phyloP scores from a whole-genome alignment of 768 basidiomycete genomes.

The Hygrocybe punicea region DNA sequence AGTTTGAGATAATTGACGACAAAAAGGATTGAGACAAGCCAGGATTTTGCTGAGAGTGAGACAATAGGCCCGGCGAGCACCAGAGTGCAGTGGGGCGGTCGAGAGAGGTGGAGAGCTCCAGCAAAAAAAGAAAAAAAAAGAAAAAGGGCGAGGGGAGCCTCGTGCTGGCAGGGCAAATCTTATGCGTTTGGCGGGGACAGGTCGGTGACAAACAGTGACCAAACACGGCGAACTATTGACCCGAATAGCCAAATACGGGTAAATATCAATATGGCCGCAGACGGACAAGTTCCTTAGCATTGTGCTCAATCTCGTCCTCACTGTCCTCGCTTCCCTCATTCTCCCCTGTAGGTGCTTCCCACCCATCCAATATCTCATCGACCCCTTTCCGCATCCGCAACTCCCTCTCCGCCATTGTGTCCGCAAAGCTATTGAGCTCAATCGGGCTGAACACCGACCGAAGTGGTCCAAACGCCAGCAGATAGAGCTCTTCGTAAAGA shows the following conservation, averaged over 20 bases:
- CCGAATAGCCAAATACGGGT: background rate
- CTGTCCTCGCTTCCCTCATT: conserved; percentile 29
- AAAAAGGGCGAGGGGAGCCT: no score
- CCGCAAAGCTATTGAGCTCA: conserved; percentile 61
- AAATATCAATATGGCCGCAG: conserved; percentile 57
- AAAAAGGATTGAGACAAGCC: no score
- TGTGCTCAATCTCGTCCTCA: conserved; percentile 54
- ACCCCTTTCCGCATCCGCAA: conserved; percentile 59
- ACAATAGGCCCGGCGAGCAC: no score
- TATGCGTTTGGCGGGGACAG: no score
- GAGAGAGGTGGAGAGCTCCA: no score
- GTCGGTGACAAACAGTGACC: conserved; percentile 1
- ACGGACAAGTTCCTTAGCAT: conserved; percentile 55
- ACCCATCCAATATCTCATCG: conserved; percentile 53
- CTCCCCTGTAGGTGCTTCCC: conserved; percentile 36
- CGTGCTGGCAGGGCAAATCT: no score
- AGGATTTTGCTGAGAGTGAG: no score
- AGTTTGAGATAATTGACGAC: no score
- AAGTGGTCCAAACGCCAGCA: conserved; percentile 71
- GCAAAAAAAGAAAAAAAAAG: no score
- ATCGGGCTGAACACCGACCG: conserved; percentile 55
- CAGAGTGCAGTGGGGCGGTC: no score
- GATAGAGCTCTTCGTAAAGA: conserved; percentile 57
- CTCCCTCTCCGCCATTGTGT: conserved; percentile 75
- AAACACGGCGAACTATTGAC: background rate